A percentile compares a stretch with the other conserved stretches of the same genome.
phyloP scores from a whole-genome alignment of 2,329 filamentous ascomycete genomes.

The Dryadomyces sulphureus region DNA sequence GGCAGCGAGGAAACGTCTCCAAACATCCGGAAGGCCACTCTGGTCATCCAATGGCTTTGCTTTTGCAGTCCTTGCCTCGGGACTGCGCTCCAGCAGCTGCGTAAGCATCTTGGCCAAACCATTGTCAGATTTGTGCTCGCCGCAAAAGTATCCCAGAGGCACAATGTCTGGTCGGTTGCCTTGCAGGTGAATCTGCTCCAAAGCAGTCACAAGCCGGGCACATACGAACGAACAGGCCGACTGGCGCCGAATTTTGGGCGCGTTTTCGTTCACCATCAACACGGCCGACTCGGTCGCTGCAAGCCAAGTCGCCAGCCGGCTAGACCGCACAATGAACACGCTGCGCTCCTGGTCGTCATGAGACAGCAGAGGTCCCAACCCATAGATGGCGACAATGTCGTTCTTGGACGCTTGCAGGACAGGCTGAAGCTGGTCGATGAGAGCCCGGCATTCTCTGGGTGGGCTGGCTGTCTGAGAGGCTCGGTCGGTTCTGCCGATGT shows the following conservation, averaged over 20 bases:
- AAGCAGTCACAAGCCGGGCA: neutral
- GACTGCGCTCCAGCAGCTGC: neutral
- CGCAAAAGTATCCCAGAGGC: neutral
- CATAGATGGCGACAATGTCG: neutral
- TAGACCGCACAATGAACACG: neutral
- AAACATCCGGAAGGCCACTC: neutral
- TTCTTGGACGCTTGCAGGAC: neutral
- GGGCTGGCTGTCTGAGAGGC: too few relatives aligned
- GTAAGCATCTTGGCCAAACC: neutral
- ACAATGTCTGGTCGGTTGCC: neutral
- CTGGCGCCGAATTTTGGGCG: neutral
- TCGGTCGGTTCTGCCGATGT: too few relatives aligned
- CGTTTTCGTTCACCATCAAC: neutral
- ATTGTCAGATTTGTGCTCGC: neutral
- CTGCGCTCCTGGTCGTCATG: neutral
- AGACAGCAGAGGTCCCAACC: neutral
- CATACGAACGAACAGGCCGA: neutral
- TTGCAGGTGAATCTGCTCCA: neutral
- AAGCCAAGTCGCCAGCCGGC: neutral
- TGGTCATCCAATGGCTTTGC: neutral
- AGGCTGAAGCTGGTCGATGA: neutral
- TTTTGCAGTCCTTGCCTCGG: neutral
- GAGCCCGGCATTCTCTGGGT: too few relatives aligned
- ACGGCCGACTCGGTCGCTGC: neutral
- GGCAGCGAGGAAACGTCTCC: neutral